Evolutionary conservation across 2,329 filamentous ascomycete species (phyloP).

Genomic region (Xylaria sp.): DNA sequence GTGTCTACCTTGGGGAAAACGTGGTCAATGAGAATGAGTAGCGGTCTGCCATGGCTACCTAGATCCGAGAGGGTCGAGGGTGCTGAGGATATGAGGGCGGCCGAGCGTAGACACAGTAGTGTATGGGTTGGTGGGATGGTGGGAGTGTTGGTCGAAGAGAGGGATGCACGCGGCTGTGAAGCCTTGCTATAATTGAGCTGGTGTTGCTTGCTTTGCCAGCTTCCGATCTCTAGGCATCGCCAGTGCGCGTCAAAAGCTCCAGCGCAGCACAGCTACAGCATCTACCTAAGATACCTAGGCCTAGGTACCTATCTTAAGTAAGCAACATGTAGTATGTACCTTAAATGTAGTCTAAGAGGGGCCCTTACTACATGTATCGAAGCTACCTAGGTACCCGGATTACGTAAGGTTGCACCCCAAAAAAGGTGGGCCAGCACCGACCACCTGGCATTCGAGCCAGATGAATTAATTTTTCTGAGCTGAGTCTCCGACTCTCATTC

Average conservation of each 20-base stretch:
- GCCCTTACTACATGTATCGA: no score
- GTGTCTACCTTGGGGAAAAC: constrained; percentile 96
- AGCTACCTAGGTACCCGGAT: no score
- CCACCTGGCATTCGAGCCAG: background rate
- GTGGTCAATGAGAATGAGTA: constrained; percentile 99
- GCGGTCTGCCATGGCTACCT: constrained; percentile 85
- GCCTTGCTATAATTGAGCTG: constrained; percentile 37
- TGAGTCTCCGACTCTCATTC: background rate
- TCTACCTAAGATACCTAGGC: background rate
- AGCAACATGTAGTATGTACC: background rate
- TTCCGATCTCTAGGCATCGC: constrained; percentile 42
- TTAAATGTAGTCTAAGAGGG: background rate
- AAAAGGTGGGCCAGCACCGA: constrained; percentile 1
- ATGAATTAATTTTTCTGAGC: background rate
- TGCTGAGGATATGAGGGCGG: constrained; percentile 22
- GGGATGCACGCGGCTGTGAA: constrained; percentile 37
- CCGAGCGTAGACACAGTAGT: background rate
- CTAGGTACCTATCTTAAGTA: background rate
- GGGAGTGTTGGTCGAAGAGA: constrained; percentile 19
- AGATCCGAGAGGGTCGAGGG: constrained; percentile 9
- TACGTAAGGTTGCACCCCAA: no score
- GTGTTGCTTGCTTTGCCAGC: constrained; percentile 33
- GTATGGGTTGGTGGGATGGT: constrained; percentile 20
- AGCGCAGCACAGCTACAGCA: constrained; percentile 21
- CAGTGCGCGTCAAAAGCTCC: constrained; percentile 43